A percentile compares a stretch with the other conserved stretches of the same genome.
Evolutionary conservation across 2,329 filamentous ascomycete species (phyloP).

Genomic region (Aureobasidium pullulans): DNA sequence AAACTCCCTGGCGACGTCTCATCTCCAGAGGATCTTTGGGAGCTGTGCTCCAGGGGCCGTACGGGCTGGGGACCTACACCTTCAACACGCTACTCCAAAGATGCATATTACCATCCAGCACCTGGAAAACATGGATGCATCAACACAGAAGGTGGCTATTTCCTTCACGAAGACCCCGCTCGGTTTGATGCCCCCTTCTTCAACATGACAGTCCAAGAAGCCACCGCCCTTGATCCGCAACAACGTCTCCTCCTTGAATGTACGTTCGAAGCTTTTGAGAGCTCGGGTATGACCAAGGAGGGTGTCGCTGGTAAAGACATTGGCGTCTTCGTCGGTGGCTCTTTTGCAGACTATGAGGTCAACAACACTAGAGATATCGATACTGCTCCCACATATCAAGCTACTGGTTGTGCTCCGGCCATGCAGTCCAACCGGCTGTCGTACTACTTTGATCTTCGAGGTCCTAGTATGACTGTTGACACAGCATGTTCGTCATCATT

Average conservation of each 20-base stretch:
- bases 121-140: slow-evolving; percentile 4
- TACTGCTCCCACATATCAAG: slow-evolving; percentile 18
- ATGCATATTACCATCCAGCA: slow-evolving; percentile 21
- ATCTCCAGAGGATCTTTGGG: slow-evolving; percentile 17
- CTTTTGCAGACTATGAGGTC: slow-evolving; percentile 20
- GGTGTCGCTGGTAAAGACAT: slow-evolving; percentile 15
- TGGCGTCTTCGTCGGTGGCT: slow-evolving; percentile 20
- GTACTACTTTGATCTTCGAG: slow-evolving; percentile 33
- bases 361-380: slow-evolving; percentile 20
- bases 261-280: slow-evolving; percentile 33
- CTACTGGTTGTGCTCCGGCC: slow-evolving; percentile 22
- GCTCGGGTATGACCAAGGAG: slow-evolving; percentile 16
- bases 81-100: slow-evolving; percentile 14
- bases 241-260: slow-evolving; percentile 33
- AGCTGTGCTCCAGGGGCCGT: slow-evolving; percentile 9
- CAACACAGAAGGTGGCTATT: slow-evolving; percentile 16
- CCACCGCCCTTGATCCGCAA: slow-evolving; percentile 35
- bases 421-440: slow-evolving; percentile 32
- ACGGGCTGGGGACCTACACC: slow-evolving; percentile 1
- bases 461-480: slow-evolving; percentile 39
- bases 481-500: slow-evolving; percentile 41
- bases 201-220: slow-evolving; percentile 20
- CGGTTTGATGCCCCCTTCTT: slow-evolving; percentile 24
- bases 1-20: slow-evolving; percentile 36
- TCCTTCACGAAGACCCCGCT: slow-evolving; percentile 20